phyloP scores from a whole-genome alignment of 2,329 filamentous ascomycete species.

The Allantophomopsis lycopodina region DNA sequence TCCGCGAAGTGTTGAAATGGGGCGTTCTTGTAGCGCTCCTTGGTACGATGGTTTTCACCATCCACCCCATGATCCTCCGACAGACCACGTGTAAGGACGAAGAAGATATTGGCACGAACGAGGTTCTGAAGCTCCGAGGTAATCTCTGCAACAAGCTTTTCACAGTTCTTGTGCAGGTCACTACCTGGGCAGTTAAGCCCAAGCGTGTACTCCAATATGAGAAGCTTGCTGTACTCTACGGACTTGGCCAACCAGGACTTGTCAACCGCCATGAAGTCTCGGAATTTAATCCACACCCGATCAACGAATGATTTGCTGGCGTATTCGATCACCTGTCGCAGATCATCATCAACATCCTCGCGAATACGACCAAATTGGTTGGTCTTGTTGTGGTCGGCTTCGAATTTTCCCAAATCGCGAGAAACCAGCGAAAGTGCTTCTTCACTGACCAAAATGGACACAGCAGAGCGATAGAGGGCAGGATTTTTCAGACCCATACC shows the following conservation, averaged over 20 bases:
- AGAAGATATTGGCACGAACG: constrained; percentile 9
- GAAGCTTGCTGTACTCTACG: constrained; percentile 16
- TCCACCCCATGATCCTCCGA: background rate
- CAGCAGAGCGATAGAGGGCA: constrained; percentile 31
- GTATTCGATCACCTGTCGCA: constrained; percentile 42
- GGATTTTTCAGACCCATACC: constrained; percentile 31
- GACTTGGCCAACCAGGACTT: constrained; percentile 24
- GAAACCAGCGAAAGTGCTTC: constrained; percentile 28
- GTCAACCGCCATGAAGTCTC: constrained; percentile 17
- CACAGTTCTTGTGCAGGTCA: too few relatives aligned
- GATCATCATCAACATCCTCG: constrained; percentile 36
- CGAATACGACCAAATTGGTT: constrained; percentile 30
- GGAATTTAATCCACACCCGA: constrained; percentile 23
- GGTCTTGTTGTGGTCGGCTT: background rate
- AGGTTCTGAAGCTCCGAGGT: constrained; percentile 11
- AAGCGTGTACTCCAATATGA: too few relatives aligned
- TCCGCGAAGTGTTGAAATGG: constrained; percentile 3
- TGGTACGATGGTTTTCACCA: constrained; percentile 4
- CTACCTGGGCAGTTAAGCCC: too few relatives aligned
- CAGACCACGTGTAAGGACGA: too few relatives aligned
- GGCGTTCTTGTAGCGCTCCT: constrained; percentile 2
- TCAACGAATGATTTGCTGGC: constrained; percentile 38
- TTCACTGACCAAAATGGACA: constrained; percentile 49
- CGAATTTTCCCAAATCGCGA: background rate
- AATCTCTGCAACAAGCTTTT: too few relatives aligned